Conservation (phyloP, 2,329 filamentous ascomycete genomes). For the Microdochium trichocladiopsis region DNA sequence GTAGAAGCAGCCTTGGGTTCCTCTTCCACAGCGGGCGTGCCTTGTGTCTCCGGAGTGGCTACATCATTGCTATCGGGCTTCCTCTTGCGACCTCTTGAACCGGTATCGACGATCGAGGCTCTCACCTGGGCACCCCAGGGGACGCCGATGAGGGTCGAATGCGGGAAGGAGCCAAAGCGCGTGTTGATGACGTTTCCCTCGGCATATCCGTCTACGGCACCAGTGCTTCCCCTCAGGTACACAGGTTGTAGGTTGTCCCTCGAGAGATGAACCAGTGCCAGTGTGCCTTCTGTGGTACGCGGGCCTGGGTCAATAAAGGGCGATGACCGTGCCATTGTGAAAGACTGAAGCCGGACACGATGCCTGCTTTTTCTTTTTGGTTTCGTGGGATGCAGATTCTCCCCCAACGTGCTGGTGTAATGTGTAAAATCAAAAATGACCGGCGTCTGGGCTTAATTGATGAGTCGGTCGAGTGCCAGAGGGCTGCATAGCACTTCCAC, state of each 20-base stretch:
- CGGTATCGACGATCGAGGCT: conserved; percentile 85
- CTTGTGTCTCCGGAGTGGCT: conserved; percentile 28
- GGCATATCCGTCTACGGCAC: conserved; percentile 62
- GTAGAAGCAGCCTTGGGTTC: conserved; percentile 13
- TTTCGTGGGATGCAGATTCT: neutral
- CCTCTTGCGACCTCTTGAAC: conserved; percentile 71
- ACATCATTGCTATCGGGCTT: conserved; percentile 47
- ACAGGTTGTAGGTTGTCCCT: conserved; percentile 78
- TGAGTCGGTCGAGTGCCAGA: neutral
- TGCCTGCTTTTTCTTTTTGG: neutral
- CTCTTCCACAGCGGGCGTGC: conserved; percentile 9
- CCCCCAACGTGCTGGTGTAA: too few relatives aligned
- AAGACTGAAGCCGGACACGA: neutral
- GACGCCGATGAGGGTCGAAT: conserved; percentile 67
- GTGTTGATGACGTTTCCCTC: conserved; percentile 83
- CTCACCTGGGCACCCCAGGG: conserved; percentile 91
- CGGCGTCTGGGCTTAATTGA: neutral
- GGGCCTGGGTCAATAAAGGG: conserved; percentile 72
- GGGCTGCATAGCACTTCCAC: neutral
- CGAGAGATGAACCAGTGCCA: conserved; percentile 83
- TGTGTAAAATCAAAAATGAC: neutral
- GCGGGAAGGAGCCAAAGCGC: conserved; percentile 84
- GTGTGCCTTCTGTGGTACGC: conserved; percentile 52
- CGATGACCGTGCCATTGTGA: conserved; percentile 41
- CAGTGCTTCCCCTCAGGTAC: conserved; percentile 55